Percentiles rank a stretch among this genome's conserved stretches.
Conservation (phyloP, 2,329 filamentous ascomycete species). For the Ceratocystis alfenasii region DNA sequence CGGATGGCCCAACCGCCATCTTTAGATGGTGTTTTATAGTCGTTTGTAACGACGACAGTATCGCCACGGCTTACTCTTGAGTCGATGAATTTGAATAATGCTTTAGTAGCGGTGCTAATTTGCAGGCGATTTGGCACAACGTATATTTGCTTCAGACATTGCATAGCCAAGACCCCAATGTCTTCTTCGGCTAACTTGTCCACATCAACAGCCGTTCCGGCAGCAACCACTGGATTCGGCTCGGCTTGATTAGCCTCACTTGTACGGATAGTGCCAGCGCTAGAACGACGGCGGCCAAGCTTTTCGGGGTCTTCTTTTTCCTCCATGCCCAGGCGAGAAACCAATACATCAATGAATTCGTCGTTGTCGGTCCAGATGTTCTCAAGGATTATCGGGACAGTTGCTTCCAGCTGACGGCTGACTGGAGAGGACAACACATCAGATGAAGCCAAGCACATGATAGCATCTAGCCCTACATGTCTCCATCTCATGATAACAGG, state of each 20-base stretch:
- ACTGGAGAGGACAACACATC: slow-evolving; percentile 66
- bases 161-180: slow-evolving; percentile 69
- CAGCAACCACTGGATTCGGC: slow-evolving; percentile 58
- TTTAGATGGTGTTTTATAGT: slow-evolving; percentile 32
- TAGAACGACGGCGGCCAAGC: slow-evolving; percentile 55
- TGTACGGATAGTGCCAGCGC: slow-evolving; percentile 65
- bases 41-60: slow-evolving; percentile 44
- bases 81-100: slow-evolving; percentile 63
- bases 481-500: slow-evolving; percentile 70
- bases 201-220: slow-evolving; percentile 71
- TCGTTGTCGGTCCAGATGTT: slow-evolving; percentile 71
- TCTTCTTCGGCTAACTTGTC: slow-evolving; percentile 85
- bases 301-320: slow-evolving; percentile 58
- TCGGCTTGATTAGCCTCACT: slow-evolving; percentile 47
- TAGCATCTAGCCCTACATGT: slow-evolving; percentile 60
- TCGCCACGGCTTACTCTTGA: slow-evolving; percentile 43
- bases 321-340: slow-evolving; percentile 53
- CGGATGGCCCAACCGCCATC: slow-evolving; percentile 67
- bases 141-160: slow-evolving; percentile 79
- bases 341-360: slow-evolving; percentile 55
- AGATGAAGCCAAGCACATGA: slow-evolving; percentile 68
- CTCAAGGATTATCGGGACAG: slow-evolving; percentile 74
- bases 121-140: slow-evolving; percentile 69
- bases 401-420: slow-evolving; percentile 61
- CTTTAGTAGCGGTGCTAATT: slow-evolving; percentile 61